phyloP scores from a whole-genome alignment of 2,329 filamentous ascomycete genomes.

The Aureobasidium sp. region DNA sequence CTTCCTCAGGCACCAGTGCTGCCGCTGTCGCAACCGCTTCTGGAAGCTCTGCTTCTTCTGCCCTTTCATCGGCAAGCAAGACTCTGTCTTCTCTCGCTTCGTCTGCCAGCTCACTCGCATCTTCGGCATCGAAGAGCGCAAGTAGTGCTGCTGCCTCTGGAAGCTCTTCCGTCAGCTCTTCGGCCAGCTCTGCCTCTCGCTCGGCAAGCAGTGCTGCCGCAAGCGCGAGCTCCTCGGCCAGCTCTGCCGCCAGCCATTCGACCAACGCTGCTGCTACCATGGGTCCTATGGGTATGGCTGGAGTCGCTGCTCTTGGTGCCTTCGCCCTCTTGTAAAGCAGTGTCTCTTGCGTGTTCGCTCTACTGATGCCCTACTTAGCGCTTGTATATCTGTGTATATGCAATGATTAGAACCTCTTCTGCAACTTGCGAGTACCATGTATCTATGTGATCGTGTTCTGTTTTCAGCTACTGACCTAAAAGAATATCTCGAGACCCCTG shows the following conservation, averaged over 20 bases:
- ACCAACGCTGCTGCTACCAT: neutral
- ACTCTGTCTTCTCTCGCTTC: neutral
- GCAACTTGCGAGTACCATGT: neutral
- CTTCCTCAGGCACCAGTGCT: neutral
- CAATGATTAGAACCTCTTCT: neutral
- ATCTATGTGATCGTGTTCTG: neutral
- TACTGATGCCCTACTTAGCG: neutral
- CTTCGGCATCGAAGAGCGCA: neutral
- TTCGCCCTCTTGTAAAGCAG: neutral
- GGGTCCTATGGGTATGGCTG: neutral
- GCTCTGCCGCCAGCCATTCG: neutral
- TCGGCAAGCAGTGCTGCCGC: neutral
- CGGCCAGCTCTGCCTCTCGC: neutral
- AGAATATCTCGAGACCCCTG: too few relatives aligned
- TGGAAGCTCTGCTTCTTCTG: neutral
- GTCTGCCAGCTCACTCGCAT: neutral
- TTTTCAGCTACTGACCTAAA: neutral
- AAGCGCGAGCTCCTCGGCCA: neutral
- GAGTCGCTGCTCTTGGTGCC: constrained; percentile 7
- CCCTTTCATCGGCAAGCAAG: neutral
- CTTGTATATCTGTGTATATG: neutral
- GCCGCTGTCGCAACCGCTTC: neutral
- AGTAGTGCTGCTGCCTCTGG: neutral
- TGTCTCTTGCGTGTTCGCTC: neutral
- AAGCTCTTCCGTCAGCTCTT: neutral